Percentiles rank a stretch among this genome's conserved stretches.
These are phyloP conservation scores for Solioccasus polychromus DNA, from an alignment of 768 basidiomycete genomes.

Conservation along the genomic window DNA sequence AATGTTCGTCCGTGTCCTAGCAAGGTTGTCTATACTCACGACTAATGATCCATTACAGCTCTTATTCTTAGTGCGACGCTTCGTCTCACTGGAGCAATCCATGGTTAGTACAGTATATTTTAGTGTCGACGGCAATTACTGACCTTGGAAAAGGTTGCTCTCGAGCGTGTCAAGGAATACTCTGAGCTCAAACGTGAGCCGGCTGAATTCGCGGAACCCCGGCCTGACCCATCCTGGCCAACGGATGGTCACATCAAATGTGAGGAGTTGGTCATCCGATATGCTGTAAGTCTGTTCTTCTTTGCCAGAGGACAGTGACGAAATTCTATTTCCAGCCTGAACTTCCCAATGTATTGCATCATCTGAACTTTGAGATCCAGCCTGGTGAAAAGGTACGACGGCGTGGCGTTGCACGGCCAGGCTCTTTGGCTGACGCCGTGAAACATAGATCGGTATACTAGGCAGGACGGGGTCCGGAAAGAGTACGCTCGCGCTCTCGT, in stretches of 20 bases:
- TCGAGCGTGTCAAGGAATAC: conserved; percentile 91
- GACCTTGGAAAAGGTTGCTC: conserved; percentile 53
- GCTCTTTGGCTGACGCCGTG: conserved; percentile 3
- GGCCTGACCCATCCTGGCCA: conserved; percentile 83
- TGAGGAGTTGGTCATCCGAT: conserved; percentile 72
- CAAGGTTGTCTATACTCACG: not conserved
- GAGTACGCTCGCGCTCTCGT: conserved; percentile 77
- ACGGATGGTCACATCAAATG: conserved; percentile 63
- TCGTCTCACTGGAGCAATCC: conserved; percentile 86
- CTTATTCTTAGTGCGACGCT: conserved; percentile 72
- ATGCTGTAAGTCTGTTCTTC: conserved; percentile 52
- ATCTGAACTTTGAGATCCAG: conserved; percentile 66
- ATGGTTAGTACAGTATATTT: conserved; percentile 54
- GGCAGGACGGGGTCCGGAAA: conserved; percentile 75
- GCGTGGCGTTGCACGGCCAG: not conserved
- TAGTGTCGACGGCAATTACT: not conserved
- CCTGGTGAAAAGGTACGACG: conserved; percentile 69
- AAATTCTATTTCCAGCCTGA: conserved; percentile 55
- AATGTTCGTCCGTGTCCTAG: conserved; percentile 42
- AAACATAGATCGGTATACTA: conserved; percentile 58
- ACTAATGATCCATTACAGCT: conserved; percentile 37
- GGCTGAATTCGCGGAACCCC: conserved; percentile 81
- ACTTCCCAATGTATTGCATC: conserved; percentile 81
- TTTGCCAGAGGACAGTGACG: conserved; percentile 3
- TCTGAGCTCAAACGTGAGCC: conserved; percentile 76